These are phyloP conservation scores for Rubia yunnanensis DNA, from an alignment of 257 asterid genomes.

Conservation along the genomic window DNA sequence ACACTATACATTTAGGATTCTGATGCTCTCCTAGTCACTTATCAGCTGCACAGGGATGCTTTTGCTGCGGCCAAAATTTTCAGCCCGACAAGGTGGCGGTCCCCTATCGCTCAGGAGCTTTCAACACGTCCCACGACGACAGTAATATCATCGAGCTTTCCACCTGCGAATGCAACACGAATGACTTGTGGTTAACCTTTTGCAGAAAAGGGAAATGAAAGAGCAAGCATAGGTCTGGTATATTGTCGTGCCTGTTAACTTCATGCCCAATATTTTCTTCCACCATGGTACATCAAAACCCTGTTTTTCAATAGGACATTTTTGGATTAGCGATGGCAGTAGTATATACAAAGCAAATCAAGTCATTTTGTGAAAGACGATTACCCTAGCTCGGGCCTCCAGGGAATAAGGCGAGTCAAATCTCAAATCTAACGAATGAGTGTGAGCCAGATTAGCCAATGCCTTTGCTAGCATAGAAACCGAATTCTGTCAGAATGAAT, in stretches of 20 bases:
- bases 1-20: background rate
- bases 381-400: slow-evolving; percentile 73
- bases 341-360: background rate
- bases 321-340: background rate
- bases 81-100: background rate
- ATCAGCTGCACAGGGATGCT: background rate
- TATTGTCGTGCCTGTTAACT: slow-evolving; percentile 52
- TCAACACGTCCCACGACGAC: slow-evolving; percentile 59
- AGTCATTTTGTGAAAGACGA: background rate
- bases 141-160: slow-evolving; percentile 76
- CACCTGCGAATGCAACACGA: slow-evolving; percentile 36
- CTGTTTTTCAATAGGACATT: slow-evolving; percentile 22
- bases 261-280: slow-evolving; percentile 74
- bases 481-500: slow-evolving; percentile 15
- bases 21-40: background rate
- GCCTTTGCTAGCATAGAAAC: slow-evolving; percentile 60
- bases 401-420: slow-evolving; percentile 78
- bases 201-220: background rate
- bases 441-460: slow-evolving; percentile 59
- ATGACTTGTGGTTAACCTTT: slow-evolving; percentile 4
- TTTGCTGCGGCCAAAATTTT: background rate
- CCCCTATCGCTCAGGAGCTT: slow-evolving; percentile 19
- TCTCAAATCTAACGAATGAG: slow-evolving; percentile 52
- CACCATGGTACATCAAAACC: slow-evolving; percentile 83
- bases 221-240: background rate